These are phyloP conservation scores for Oropetium thomaeum DNA, from an alignment of 176 grass and related monocot genomes.

Conservation along the genomic window DNA sequence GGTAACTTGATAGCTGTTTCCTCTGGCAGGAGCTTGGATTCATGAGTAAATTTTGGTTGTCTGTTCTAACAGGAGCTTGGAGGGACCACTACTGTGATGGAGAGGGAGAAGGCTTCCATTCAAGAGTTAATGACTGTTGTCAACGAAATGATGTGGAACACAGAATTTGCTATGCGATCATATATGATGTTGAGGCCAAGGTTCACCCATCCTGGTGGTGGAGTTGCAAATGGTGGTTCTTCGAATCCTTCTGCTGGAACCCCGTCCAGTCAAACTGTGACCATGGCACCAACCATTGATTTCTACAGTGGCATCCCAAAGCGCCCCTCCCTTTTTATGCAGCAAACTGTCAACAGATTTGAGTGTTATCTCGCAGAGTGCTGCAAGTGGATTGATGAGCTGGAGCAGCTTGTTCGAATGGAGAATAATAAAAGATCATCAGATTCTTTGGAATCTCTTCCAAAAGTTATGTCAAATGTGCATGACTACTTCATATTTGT, in stretches of 20 bases:
- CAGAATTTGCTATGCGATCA: conserved; percentile 78
- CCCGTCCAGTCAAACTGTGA: conserved; percentile 53
- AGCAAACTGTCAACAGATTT: conserved; percentile 72
- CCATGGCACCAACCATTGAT: conserved; percentile 50
- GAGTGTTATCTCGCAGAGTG: conserved; percentile 85
- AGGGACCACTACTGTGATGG: conserved; percentile 72
- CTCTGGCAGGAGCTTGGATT: conserved; percentile 18
- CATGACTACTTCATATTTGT: conserved; percentile 97
- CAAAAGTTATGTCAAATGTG: conserved; percentile 92
- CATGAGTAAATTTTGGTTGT: background rate
- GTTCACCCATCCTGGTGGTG: conserved; percentile 50
- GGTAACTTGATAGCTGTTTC: background rate
- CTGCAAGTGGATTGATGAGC: conserved; percentile 79
- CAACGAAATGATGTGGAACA: conserved; percentile 88
- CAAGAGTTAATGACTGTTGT: conserved; percentile 67
- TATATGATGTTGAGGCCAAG: conserved; percentile 88
- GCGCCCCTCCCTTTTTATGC: conserved; percentile 73
- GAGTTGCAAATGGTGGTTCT: conserved; percentile 44
- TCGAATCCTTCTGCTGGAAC: conserved; percentile 36
- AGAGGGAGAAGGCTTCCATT: conserved; percentile 78
- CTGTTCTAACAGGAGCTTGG: conserved; percentile 62
- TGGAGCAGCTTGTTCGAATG: conserved; percentile 82
- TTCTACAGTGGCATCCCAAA: conserved; percentile 95
- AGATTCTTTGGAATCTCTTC: conserved; percentile 74
- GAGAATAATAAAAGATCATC: conserved; percentile 62